Evolutionary conservation across 306 rosid species (phyloP).

Genomic region (Geum urbanum): DNA sequence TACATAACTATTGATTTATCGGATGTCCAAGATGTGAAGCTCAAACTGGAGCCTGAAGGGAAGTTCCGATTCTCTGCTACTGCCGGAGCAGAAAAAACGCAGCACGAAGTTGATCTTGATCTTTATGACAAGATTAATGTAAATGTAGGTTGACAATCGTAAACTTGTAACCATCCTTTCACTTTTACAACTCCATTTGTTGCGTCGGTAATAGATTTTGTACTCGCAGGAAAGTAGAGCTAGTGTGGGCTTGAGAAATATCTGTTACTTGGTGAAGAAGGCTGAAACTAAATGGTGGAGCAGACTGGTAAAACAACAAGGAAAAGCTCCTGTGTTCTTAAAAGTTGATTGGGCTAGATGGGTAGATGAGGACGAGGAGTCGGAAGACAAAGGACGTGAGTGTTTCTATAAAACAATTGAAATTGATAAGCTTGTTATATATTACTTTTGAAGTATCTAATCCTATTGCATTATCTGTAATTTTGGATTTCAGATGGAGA

Average conservation of each 20-base stretch:
- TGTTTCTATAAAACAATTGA: conserved; percentile 4
- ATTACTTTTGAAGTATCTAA: not conserved
- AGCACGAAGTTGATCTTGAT: conserved; percentile 56
- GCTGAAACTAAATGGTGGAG: conserved; percentile 65
- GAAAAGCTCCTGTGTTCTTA: conserved; percentile 54
- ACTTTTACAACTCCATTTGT: not conserved
- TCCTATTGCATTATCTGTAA: not conserved
- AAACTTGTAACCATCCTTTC: not conserved
- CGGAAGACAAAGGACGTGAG: conserved; percentile 24
- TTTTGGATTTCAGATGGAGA: conserved; percentile 34
- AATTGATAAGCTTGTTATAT: not conserved
- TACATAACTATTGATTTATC: conserved; percentile 58
- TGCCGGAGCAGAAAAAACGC: conserved; percentile 41
- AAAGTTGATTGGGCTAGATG: conserved; percentile 84
- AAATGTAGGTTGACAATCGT: conserved; percentile 27
- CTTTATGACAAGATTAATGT: conserved; percentile 54
- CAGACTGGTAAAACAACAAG: conserved; percentile 56
- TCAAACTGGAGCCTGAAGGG: conserved; percentile 67
- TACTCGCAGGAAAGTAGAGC: conserved; percentile 52
- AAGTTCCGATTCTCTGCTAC: conserved; percentile 59
- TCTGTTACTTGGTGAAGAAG: conserved; percentile 48
- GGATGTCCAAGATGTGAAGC: conserved; percentile 66
- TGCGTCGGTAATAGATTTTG: too few species aligned
- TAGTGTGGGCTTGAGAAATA: conserved; percentile 50
- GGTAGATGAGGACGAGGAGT: conserved; percentile 78